Evolutionary conservation across 2,329 filamentous ascomycete species (phyloP).

Genomic region (Exophiala oligosperma): DNA sequence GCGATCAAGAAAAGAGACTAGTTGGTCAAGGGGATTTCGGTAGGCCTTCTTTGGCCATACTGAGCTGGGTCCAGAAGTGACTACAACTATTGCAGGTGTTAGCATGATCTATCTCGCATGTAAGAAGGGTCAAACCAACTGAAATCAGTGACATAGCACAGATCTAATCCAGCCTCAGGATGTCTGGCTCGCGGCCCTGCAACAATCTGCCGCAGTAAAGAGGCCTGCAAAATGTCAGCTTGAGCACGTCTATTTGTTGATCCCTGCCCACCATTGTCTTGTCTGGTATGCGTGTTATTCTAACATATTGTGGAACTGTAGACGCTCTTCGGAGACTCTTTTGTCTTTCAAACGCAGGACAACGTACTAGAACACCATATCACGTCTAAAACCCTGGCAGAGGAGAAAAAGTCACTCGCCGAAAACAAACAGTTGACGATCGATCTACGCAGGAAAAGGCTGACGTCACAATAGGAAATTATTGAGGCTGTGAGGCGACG

Average conservation of each 20-base stretch:
- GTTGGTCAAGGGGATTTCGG: slow-evolving; percentile 83
- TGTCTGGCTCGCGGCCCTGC: slow-evolving; percentile 82
- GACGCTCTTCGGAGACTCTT: background rate
- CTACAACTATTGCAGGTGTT: slow-evolving; percentile 49
- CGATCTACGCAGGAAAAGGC: too few relatives aligned
- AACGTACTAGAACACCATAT: too few relatives aligned
- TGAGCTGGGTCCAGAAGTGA: slow-evolving; percentile 82
- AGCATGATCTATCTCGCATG: background rate
- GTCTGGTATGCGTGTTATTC: background rate
- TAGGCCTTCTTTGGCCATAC: slow-evolving; percentile 91
- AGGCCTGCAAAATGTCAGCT: slow-evolving; percentile 51
- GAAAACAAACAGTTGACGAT: background rate
- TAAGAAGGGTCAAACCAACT: slow-evolving; percentile 39
- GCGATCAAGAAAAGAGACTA: slow-evolving; percentile 83
- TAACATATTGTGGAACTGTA: background rate
- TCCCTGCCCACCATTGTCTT: background rate
- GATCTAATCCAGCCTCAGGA: slow-evolving; percentile 82
- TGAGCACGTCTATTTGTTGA: background rate
- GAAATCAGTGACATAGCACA: slow-evolving; percentile 91
- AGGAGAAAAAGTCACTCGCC: too few relatives aligned
- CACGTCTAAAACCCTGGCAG: too few relatives aligned
- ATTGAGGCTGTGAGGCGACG: too few relatives aligned
- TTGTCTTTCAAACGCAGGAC: background rate
- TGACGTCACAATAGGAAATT: background rate
- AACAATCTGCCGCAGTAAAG: slow-evolving; percentile 84